Evolutionary conservation across 176 grass and related monocot genomes (phyloP).

Genomic region (Cocos nucifera): DNA sequence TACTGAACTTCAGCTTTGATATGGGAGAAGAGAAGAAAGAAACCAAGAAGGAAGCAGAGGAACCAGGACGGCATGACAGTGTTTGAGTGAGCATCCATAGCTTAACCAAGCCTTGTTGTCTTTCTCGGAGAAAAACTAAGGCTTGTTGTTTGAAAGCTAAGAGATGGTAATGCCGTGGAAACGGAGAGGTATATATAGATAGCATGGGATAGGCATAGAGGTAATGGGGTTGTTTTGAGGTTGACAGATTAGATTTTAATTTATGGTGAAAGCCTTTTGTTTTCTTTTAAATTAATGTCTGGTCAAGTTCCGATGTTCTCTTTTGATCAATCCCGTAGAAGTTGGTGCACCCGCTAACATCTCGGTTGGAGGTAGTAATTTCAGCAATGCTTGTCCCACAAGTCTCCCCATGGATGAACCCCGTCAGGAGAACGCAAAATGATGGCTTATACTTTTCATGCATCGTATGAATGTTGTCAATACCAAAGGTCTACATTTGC

Average conservation of each 20-base stretch:
- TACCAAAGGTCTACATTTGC: neutral
- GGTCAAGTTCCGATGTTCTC: constrained; percentile 1
- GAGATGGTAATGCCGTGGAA: neutral
- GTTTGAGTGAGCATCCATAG: neutral
- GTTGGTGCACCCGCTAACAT: constrained; percentile 42
- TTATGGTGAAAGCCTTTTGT: constrained; percentile 2
- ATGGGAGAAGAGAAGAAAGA: constrained; percentile 14
- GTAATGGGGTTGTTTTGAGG: constrained; percentile 8
- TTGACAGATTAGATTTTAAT: constrained; percentile 30
- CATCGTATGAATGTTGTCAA: constrained; percentile 7
- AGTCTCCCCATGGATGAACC: constrained; percentile 19
- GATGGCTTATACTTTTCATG: constrained; percentile 6
- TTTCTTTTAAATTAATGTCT: neutral
- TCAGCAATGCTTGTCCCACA: constrained; percentile 39
- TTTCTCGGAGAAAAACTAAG: neutral
- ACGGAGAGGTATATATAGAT: constrained; percentile 17
- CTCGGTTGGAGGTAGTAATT: constrained; percentile 2
- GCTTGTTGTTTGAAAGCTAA: constrained; percentile 13
- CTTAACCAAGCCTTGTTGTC: neutral
- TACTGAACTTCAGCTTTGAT: constrained; percentile 40
- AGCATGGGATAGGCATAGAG: neutral
- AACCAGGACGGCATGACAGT: constrained; percentile 1
- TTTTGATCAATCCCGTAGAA: neutral
- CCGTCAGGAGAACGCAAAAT: constrained; percentile 12
- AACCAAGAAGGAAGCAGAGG: neutral